Evolutionary conservation across 768 basidiomycete species (phyloP).

Genomic region (Candolleomyces efflorescens): DNA sequence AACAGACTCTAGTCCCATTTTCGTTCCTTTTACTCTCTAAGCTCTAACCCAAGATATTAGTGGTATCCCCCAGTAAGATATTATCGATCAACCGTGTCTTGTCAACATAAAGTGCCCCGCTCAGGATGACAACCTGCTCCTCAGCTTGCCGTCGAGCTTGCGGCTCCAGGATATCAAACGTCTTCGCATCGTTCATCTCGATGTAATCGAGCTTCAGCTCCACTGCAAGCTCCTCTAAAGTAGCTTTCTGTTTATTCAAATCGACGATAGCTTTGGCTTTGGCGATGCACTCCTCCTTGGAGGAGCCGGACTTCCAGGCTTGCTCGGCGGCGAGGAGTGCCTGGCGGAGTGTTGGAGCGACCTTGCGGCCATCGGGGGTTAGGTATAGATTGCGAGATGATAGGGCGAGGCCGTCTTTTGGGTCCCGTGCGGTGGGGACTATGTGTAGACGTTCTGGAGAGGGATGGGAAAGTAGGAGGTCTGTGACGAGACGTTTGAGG

Average conservation of each 20-base stretch:
- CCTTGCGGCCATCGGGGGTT: slow-evolving; percentile 50
- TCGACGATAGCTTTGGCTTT: slow-evolving; percentile 41
- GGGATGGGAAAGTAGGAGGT: slow-evolving; percentile 81
- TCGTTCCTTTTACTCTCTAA: not conserved
- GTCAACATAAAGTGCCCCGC: slow-evolving; percentile 84
- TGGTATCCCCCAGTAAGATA: slow-evolving; percentile 60
- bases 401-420: slow-evolving; percentile 67
- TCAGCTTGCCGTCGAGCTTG: slow-evolving; percentile 19
- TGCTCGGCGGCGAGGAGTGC: slow-evolving; percentile 59
- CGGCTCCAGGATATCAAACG: slow-evolving; percentile 59
- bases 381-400: slow-evolving; percentile 92
- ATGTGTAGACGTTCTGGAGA: slow-evolving; percentile 73
- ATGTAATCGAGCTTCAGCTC: slow-evolving; percentile 77
- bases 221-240: slow-evolving; percentile 34
- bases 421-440: slow-evolving; percentile 76
- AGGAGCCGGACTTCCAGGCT: slow-evolving; percentile 48
- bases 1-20: not conserved
- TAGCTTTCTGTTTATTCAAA: slow-evolving; percentile 22
- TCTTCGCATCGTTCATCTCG: slow-evolving; percentile 79
- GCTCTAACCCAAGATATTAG: slow-evolving; percentile 23
- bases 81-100: slow-evolving; percentile 93
- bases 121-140: slow-evolving; percentile 56
- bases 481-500: slow-evolving; percentile 70
- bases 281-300: slow-evolving; percentile 41
- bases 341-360: slow-evolving; percentile 64